These are phyloP conservation scores for Anthracocystis panici-leucophaei DNA, from an alignment of 1,284 basidiomycete genomes.

Conservation along the genomic window DNA sequence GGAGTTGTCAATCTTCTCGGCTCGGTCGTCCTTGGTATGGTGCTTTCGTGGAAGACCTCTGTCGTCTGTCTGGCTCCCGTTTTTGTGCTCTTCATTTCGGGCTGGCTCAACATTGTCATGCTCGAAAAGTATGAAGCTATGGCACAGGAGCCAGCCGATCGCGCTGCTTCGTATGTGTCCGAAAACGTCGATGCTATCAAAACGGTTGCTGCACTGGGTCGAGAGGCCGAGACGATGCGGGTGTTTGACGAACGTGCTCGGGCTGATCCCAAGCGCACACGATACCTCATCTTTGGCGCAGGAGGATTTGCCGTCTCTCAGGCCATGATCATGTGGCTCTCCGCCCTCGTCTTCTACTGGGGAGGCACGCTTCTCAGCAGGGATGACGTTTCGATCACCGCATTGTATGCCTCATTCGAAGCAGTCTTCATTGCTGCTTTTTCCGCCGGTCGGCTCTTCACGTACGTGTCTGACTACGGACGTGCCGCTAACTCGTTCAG, in stretches of 20 bases:
- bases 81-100: constrained; percentile 57
- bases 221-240: constrained; percentile 68
- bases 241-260: constrained; percentile 59
- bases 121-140: constrained; percentile 66
- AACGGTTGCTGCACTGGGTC: constrained; percentile 70
- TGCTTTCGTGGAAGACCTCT: constrained; percentile 70
- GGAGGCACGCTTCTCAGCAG: constrained; percentile 64
- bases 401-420: constrained; percentile 69
- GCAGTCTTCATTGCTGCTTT: constrained; percentile 70
- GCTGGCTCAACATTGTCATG: constrained; percentile 67
- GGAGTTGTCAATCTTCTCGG: constrained; percentile 67
- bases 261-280: constrained; percentile 48
- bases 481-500: constrained; percentile 58
- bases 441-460: constrained; percentile 58
- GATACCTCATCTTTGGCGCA: constrained; percentile 64
- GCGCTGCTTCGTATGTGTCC: constrained; percentile 67
- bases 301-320: constrained; percentile 69
- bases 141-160: constrained; percentile 60
- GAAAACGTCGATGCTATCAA: constrained; percentile 71
- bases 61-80: constrained; percentile 69
- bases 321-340: constrained; percentile 67
- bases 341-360: constrained; percentile 70
- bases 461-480: constrained; percentile 61
- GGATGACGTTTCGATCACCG: constrained; percentile 51
- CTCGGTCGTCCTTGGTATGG: constrained; percentile 69